phyloP scores from a whole-genome alignment of 2,329 filamentous ascomycete species.

The Endoconidiophora polonica region DNA sequence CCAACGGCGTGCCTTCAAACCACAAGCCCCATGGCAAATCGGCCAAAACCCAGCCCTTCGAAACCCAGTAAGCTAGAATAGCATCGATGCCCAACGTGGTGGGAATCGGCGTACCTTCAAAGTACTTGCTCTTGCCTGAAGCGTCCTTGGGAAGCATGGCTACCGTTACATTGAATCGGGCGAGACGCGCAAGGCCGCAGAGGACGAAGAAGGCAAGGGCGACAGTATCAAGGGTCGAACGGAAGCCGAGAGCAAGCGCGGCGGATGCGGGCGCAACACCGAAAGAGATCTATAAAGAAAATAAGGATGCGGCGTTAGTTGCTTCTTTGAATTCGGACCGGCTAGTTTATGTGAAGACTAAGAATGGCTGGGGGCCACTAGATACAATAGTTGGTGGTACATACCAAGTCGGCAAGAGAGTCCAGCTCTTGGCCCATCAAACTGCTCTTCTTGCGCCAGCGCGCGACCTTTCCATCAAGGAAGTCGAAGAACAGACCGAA shows the following conservation, averaged over 20 bases:
- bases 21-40: constrained; percentile 61
- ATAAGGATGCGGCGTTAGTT: neutral
- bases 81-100: constrained; percentile 68
- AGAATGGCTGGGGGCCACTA: neutral
- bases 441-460: constrained; percentile 92
- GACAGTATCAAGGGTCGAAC: constrained; percentile 68
- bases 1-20: constrained; percentile 49
- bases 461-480: constrained; percentile 89
- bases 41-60: constrained; percentile 61
- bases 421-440: constrained; percentile 97
- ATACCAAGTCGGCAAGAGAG: constrained; percentile 83
- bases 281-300: constrained; percentile 64
- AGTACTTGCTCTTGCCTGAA: constrained; percentile 81
- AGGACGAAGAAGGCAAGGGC: constrained; percentile 78
- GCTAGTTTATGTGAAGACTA: neutral
- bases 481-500: constrained; percentile 96
- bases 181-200: constrained; percentile 80
- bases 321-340: neutral
- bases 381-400: constrained; percentile 16
- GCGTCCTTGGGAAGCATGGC: constrained; percentile 79
- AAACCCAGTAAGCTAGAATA: constrained; percentile 81
- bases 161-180: constrained; percentile 95
- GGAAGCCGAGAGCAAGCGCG: constrained; percentile 78
- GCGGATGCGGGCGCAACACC: constrained; percentile 76
- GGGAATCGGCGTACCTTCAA: constrained; percentile 92